These are phyloP conservation scores for Aspergillus tamarii DNA, from an alignment of 2,329 filamentous ascomycete species.

Conservation along the genomic window DNA sequence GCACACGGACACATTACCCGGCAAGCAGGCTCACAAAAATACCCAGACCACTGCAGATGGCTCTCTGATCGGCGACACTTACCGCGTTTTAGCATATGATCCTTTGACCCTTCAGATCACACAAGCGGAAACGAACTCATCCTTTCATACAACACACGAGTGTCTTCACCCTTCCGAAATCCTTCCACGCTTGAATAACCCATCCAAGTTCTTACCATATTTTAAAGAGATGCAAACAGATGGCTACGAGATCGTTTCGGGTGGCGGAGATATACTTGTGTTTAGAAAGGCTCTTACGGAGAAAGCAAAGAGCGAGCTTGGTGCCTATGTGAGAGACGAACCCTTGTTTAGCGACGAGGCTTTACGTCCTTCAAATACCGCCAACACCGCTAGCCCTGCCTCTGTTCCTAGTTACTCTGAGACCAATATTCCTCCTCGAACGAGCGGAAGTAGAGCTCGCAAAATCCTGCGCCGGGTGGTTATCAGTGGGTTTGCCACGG, in stretches of 20 bases:
- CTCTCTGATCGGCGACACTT: slow-evolving; percentile 20
- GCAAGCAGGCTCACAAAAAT: neutral
- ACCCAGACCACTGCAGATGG: neutral
- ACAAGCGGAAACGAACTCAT: slow-evolving; percentile 37
- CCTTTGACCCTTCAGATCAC: slow-evolving; percentile 32
- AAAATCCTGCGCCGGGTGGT: slow-evolving; percentile 37
- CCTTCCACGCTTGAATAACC: slow-evolving; percentile 41
- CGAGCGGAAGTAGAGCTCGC: slow-evolving; percentile 19
- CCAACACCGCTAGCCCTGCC: slow-evolving; percentile 11
- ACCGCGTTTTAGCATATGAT: slow-evolving; percentile 45
- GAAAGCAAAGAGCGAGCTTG: neutral
- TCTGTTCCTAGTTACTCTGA: neutral
- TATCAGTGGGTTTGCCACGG: slow-evolving; percentile 38
- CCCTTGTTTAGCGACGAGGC: slow-evolving; percentile 5
- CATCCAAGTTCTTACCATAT: slow-evolving; percentile 46
- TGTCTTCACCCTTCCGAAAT: slow-evolving; percentile 35
- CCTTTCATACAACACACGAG: slow-evolving; percentile 29
- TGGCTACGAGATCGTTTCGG: slow-evolving; percentile 48
- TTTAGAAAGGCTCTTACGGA: slow-evolving; percentile 32
- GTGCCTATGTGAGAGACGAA: slow-evolving; percentile 7
- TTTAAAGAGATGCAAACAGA: slow-evolving; percentile 42
- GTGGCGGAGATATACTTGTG: slow-evolving; percentile 45
- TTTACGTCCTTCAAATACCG: slow-evolving; percentile 15
- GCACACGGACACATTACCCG: neutral
- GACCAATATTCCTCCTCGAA: slow-evolving; percentile 1